A percentile compares a stretch with the other conserved stretches of the same genome.
Evolutionary conservation across 176 grass and related monocot species (phyloP).

Genomic region (Musa troglodytarum): DNA sequence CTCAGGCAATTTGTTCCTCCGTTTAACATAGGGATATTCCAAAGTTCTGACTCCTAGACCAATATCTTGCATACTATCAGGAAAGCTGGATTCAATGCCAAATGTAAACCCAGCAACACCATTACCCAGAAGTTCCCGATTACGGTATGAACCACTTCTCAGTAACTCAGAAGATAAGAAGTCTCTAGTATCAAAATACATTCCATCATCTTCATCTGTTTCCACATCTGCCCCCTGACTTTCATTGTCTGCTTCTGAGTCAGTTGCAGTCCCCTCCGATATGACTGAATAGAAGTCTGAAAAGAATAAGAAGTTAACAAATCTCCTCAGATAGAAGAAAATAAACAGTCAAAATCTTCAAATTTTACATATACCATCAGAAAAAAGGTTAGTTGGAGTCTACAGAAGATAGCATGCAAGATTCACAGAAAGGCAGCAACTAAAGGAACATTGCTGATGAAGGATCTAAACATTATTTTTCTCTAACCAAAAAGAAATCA

Average conservation of each 20-base stretch:
- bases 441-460: too few relatives aligned
- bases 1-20: slow-evolving; percentile 73
- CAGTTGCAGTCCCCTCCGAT: slow-evolving; percentile 74
- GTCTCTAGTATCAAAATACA: slow-evolving; percentile 84
- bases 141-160: slow-evolving; percentile 64
- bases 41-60: slow-evolving; percentile 27
- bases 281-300: slow-evolving; percentile 97
- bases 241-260: slow-evolving; percentile 81
- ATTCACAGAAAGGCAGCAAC: too few relatives aligned
- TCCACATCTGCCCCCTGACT: slow-evolving; percentile 75
- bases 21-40: slow-evolving; percentile 53
- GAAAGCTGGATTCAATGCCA: slow-evolving; percentile 22
- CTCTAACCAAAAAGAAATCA: too few relatives aligned
- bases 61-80: slow-evolving; percentile 9
- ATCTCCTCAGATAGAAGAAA: not conserved
- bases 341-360: not conserved
- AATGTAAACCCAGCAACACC: slow-evolving; percentile 33
- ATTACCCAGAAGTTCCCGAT: slow-evolving; percentile 47
- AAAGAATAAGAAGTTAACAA: slow-evolving; percentile 10
- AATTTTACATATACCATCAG: too few relatives aligned
- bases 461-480: too few relatives aligned
- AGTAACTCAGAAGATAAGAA: slow-evolving; percentile 68
- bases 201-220: slow-evolving; percentile 70
- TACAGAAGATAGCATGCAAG: too few relatives aligned
- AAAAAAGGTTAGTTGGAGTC: too few relatives aligned